Evolutionary conservation across 2,329 filamentous ascomycete genomes (phyloP), one percentile per base, ranked within the genome.

Genomic region (Thielaviopsis populi): DNA sequence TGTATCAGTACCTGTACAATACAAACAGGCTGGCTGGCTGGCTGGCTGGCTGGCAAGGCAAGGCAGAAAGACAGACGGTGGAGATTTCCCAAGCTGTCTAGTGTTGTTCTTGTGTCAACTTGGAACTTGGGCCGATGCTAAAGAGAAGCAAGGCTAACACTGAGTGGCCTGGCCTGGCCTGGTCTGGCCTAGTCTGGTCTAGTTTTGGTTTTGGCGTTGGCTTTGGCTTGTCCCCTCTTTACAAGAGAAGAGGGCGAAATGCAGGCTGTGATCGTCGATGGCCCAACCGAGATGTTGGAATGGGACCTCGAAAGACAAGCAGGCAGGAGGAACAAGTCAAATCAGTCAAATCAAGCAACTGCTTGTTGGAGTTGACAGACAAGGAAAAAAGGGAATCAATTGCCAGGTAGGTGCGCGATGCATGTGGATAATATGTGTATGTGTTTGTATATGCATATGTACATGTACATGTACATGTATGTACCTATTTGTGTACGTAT

Each of bases 341-440:
- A 13, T 27, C 27, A 56, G 30, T 13, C 22, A 19, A 8, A 13
- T 27, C 27, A 24, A 50, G 53, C 37, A n/a, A 11, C 24, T 37
- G 27, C 27, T n/a, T 7, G 17, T 56, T 8, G 27, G 8, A 56
- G 53, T 33, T 37, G 53, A 37, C 24, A 56, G 30, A 56, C 53
- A 56, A 56, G 53, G 53, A 56, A 56, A 56, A 56, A 27, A 56
- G 30, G 53, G 30, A 56, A 56, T 19, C n/a, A n/a, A 13, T 50
- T 15, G 24, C n/a, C n/a, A n/a, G n/a, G n/a, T n/a, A n/a, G 46
- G 24, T 15, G 8, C 10, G 19, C 46, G 19, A 48, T 24, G 22
- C 19, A n/a, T 22, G 22, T 48, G 7, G 3, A 33, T 19, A 19
- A 19, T n/a, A 19, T 19, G 11, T 46, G 43, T 46, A 19, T 46